Conservation (phyloP, 768 basidiomycete species). For the Boletus rubropictus region DNA sequence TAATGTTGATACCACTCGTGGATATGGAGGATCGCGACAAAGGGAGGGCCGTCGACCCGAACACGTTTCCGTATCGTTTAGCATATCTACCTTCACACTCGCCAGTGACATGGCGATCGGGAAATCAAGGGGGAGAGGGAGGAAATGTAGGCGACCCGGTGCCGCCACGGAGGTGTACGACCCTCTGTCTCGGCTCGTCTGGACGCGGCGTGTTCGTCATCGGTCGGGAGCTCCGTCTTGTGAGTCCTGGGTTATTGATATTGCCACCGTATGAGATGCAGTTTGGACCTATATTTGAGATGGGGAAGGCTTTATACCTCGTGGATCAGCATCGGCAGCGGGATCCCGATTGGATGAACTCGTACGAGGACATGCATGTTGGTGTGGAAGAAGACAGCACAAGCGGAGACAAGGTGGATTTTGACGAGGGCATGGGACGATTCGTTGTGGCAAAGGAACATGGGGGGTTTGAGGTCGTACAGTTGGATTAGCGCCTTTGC, state of each 20-base stretch:
- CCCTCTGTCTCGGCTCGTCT: constrained; percentile 21
- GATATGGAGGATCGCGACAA: background rate
- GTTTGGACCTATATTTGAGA: constrained; percentile 25
- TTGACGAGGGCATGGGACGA: constrained; percentile 30
- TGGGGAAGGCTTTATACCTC: constrained; percentile 15
- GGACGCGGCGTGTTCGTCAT: constrained; percentile 27
- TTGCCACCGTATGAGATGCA: constrained; percentile 29
- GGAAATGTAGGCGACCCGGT: background rate
- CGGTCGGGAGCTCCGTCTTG: constrained; percentile 20
- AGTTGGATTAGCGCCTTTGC: constrained; percentile 11
- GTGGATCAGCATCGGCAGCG: constrained; percentile 4
- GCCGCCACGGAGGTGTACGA: constrained; percentile 7
- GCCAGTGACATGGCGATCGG: background rate
- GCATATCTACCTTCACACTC: constrained; percentile 8
- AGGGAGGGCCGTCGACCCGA: background rate
- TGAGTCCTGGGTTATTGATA: constrained; percentile 22
- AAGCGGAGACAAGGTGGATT: constrained; percentile 22
- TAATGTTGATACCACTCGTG: constrained; percentile 23
- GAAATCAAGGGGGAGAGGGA: background rate
- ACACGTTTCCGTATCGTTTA: constrained; percentile 21
- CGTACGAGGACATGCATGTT: background rate
- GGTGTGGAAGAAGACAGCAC: background rate
- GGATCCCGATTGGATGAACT: background rate
- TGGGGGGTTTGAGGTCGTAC: constrained; percentile 27
- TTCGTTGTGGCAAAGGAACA: constrained; percentile 23